phyloP scores from a whole-genome alignment of 2,329 filamentous ascomycete genomes.

The Fusarium lyarnte region DNA sequence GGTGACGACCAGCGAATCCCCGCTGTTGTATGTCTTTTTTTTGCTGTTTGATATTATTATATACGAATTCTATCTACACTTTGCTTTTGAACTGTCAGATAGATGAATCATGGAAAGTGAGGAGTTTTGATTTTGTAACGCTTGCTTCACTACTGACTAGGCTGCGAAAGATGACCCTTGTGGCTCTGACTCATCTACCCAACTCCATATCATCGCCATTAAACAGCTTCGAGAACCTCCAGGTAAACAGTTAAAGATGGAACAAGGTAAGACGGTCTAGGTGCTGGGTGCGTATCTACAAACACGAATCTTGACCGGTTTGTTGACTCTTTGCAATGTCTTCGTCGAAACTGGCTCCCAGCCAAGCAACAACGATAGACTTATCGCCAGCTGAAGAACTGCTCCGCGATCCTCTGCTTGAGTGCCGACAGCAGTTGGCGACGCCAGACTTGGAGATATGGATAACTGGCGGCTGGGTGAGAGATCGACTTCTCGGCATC shows the following conservation, averaged over 20 bases:
- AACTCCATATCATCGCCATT: neutral
- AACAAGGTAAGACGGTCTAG: neutral
- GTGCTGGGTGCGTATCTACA: neutral
- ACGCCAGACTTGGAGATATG: neutral
- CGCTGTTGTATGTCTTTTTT: constrained; percentile 24
- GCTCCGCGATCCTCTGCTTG: neutral
- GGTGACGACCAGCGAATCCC: constrained; percentile 25
- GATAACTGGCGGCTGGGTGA: neutral
- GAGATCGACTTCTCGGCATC: neutral
- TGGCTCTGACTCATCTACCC: neutral
- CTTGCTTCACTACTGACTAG: neutral
- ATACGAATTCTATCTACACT: too few species aligned
- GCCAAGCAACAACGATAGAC: neutral
- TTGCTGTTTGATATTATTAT: neutral
- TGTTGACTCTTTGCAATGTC: neutral
- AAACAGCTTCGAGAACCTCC: neutral
- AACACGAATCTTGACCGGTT: neutral
- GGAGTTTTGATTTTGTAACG: neutral
- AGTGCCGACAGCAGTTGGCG: neutral
- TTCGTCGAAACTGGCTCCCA: too few species aligned
- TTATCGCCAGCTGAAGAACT: neutral
- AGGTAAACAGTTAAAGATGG: neutral
- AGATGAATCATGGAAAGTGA: neutral
- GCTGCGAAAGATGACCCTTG: neutral
- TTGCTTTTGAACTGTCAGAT: neutral